Percentiles rank a stretch among this genome's conserved stretches.
phyloP scores from a whole-genome alignment of 2,329 filamentous ascomycete genomes.

The Polytolypa hystricis region DNA sequence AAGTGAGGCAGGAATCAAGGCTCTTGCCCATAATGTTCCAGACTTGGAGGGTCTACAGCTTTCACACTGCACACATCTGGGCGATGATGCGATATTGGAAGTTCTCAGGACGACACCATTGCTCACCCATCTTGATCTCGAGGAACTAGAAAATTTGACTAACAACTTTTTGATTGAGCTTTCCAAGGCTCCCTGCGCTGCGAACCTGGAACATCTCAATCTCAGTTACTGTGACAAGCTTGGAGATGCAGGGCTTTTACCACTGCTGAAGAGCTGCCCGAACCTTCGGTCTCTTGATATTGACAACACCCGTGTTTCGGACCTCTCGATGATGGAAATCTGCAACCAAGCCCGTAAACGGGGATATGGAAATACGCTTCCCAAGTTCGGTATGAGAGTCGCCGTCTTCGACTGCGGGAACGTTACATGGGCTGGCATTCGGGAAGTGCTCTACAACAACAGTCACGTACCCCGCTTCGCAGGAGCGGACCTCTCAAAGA shows the following conservation, averaged over 20 bases:
- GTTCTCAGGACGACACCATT: conserved; percentile 64
- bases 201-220: conserved; percentile 64
- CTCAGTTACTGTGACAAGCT: conserved; percentile 83
- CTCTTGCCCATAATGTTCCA: conserved; percentile 64
- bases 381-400: conserved; percentile 57
- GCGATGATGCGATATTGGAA: conserved; percentile 59
- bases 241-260: conserved; percentile 72
- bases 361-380: conserved; percentile 38
- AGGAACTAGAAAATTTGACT: conserved; percentile 69
- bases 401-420: conserved; percentile 86
- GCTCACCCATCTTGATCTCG: conserved; percentile 78
- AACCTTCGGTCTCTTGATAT: conserved; percentile 63
- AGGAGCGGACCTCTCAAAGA: conserved; percentile 20
- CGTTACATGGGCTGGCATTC: conserved; percentile 84
- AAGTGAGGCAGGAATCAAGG: conserved; percentile 59
- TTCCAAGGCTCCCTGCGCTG: conserved; percentile 63
- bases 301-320: conserved; percentile 87
- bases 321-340: conserved; percentile 75
- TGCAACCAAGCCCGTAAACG: conserved; percentile 66
- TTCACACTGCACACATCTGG: conserved; percentile 63
- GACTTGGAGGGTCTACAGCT: conserved; percentile 73
- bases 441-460: conserved; percentile 77
- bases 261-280: conserved; percentile 64
- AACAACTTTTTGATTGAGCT: conserved; percentile 65
- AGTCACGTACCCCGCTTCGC: conserved; percentile 54